Percentiles rank a stretch among this genome's conserved stretches.
Conservation (phyloP, 805 yeast genomes). For the Candida namnaoensis region DNA sequence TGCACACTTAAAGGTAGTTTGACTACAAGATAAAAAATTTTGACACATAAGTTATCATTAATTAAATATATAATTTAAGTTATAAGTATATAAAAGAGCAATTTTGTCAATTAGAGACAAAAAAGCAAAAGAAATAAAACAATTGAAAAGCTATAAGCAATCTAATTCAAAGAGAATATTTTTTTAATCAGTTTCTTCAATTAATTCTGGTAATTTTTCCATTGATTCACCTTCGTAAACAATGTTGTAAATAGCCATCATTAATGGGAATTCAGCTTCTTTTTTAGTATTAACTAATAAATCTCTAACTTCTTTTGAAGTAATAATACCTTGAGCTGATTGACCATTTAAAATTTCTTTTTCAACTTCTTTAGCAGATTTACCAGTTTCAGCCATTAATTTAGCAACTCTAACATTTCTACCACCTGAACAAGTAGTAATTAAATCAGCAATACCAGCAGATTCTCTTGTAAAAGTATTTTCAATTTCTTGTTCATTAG, state of each 20-base stretch:
- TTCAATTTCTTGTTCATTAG: conserved; percentile 34
- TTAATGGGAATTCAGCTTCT: conserved; percentile 61
- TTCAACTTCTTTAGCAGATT: conserved; percentile 75
- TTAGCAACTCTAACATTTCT: conserved; percentile 90
- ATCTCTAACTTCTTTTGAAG: conserved; percentile 87
- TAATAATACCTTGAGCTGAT: conserved; percentile 91
- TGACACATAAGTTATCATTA: too few relatives aligned
- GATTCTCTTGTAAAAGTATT: conserved; percentile 86
- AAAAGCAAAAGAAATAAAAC: too few relatives aligned
- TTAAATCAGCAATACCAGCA: conserved; percentile 97
- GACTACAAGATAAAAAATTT: too few relatives aligned
- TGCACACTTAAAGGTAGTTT: too few relatives aligned
- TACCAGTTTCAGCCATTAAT: conserved; percentile 74
- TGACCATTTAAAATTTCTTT: conserved; percentile 86
- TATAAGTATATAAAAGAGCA: too few relatives aligned
- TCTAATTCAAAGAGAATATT: too few relatives aligned
- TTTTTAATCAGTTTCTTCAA: conserved; percentile 31
- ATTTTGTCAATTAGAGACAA: too few relatives aligned
- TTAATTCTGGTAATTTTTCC: conserved; percentile 63
- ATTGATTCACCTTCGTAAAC: conserved; percentile 69
- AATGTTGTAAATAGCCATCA: conserved; percentile 66
- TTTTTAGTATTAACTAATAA: conserved; percentile 21
- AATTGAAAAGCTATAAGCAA: too few relatives aligned
- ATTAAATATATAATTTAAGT: too few relatives aligned
- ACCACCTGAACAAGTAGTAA: conserved; percentile 97